These are phyloP conservation scores for Oryza meridionalis DNA, from an alignment of 176 grass and related monocot species.

Conservation along the genomic window DNA sequence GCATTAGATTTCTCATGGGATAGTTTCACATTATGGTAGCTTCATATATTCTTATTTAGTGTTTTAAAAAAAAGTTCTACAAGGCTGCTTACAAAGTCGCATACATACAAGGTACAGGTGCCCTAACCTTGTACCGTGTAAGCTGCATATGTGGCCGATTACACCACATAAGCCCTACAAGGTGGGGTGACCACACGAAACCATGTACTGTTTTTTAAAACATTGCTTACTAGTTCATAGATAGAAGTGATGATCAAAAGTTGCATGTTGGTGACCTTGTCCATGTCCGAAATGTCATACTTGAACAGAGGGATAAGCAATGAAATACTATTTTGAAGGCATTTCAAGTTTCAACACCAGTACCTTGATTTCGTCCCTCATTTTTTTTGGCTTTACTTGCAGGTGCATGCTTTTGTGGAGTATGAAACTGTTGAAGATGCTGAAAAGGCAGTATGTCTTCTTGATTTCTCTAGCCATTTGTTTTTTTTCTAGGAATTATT, in stretches of 20 bases:
- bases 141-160: no score
- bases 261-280: background rate
- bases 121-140: no score
- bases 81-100: no score
- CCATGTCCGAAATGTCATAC: background rate
- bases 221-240: background rate
- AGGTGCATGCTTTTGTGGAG: slow-evolving; percentile 99
- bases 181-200: no score
- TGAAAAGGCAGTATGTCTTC: slow-evolving; percentile 79
- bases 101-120: no score
- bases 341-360: background rate
- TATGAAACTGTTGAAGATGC: slow-evolving; percentile 87
- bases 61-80: no score
- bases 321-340: background rate
- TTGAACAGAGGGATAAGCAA: background rate
- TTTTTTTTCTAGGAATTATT: background rate
- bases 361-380: background rate
- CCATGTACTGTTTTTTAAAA: no score
- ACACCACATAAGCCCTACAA: no score
- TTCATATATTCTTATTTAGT: no score
- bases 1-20: background rate
- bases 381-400: slow-evolving; percentile 20
- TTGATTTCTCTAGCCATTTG: slow-evolving; percentile 24
- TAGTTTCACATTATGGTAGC: no score
- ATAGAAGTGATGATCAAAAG: background rate